Conservation (phyloP, 768 basidiomycete genomes). For the Rhizopogon rudus region DNA sequence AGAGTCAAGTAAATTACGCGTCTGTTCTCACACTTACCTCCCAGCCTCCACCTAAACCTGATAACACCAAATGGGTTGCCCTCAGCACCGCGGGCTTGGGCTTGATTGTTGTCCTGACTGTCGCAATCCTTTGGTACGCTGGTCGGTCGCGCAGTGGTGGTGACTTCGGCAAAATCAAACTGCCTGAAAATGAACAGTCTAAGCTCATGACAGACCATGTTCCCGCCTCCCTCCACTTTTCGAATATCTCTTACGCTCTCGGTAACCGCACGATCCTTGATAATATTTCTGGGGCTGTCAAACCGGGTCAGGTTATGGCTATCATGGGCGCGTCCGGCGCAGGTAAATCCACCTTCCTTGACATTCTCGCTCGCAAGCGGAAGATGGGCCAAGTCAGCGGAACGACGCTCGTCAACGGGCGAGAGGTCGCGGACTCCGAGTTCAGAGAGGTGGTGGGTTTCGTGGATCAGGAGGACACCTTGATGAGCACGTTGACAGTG, state of each 20-base stretch:
- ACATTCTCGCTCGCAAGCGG: conserved; percentile 87
- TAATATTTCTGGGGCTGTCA: conserved; percentile 74
- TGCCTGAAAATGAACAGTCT: conserved; percentile 77
- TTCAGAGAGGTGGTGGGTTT: conserved; percentile 89
- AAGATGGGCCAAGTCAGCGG: conserved; percentile 79
- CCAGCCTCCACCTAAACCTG: conserved; percentile 75
- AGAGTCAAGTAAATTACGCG: neutral
- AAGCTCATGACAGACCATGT: conserved; percentile 93
- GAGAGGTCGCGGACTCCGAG: conserved; percentile 63
- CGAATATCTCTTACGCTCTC: conserved; percentile 75
- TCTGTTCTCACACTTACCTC: neutral
- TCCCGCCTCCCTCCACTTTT: conserved; percentile 91
- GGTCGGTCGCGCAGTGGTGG: conserved; percentile 58
- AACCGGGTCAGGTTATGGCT: conserved; percentile 88
- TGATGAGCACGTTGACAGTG: conserved; percentile 96
- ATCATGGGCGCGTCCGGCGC: conserved; percentile 98
- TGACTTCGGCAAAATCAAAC: conserved; percentile 66
- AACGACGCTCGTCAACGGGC: conserved; percentile 79
- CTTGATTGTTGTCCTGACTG: conserved; percentile 65
- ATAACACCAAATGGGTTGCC: conserved; percentile 78
- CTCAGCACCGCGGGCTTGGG: conserved; percentile 79
- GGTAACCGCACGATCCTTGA: conserved; percentile 62
- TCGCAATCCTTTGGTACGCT: conserved; percentile 85
- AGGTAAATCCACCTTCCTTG: conserved; percentile 94
- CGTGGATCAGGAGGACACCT: conserved; percentile 97